Percentiles rank a stretch among this genome's conserved stretches.
These are phyloP conservation scores for Xylaria digitata DNA, from an alignment of 2,329 filamentous ascomycete species.

Conservation along the genomic window DNA sequence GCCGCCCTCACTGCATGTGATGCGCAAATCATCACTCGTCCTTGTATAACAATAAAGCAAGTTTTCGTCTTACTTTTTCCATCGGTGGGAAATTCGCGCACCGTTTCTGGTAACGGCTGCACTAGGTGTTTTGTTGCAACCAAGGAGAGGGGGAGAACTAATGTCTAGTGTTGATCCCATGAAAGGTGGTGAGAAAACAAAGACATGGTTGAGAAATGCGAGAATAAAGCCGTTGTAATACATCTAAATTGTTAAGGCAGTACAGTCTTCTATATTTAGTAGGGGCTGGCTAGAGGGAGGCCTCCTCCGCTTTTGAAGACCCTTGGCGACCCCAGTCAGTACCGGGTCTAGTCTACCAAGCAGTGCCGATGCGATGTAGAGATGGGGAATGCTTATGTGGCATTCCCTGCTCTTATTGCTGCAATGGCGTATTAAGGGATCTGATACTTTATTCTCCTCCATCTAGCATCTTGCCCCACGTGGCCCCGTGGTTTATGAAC, in stretches of 20 bases:
- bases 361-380: too few species aligned
- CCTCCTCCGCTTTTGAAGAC: constrained; percentile 8
- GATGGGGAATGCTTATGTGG: not conserved
- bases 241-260: constrained; percentile 22
- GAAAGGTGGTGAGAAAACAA: constrained; percentile 22
- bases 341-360: not conserved
- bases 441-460: not conserved
- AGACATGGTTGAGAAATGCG: constrained; percentile 12
- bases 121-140: not conserved
- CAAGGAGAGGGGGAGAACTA: not conserved
- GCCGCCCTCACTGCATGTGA: constrained; percentile 34
- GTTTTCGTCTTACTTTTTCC: constrained; percentile 5
- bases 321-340: not conserved
- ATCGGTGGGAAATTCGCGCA: constrained; percentile 33
- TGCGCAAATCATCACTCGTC: constrained; percentile 2
- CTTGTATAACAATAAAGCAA: constrained; percentile 7
- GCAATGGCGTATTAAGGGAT: not conserved
- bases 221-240: constrained; percentile 9
- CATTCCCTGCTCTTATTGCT: constrained; percentile 3
- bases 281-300: constrained; percentile 14
- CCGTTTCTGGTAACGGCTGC: constrained; percentile 27
- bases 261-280: not conserved
- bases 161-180: constrained; percentile 1
- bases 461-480: constrained; percentile 19
- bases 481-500: not conserved